These are phyloP conservation scores for Aspergillus asperescens DNA, from an alignment of 495 filamentous ascomycete species.

Conservation along the genomic window DNA sequence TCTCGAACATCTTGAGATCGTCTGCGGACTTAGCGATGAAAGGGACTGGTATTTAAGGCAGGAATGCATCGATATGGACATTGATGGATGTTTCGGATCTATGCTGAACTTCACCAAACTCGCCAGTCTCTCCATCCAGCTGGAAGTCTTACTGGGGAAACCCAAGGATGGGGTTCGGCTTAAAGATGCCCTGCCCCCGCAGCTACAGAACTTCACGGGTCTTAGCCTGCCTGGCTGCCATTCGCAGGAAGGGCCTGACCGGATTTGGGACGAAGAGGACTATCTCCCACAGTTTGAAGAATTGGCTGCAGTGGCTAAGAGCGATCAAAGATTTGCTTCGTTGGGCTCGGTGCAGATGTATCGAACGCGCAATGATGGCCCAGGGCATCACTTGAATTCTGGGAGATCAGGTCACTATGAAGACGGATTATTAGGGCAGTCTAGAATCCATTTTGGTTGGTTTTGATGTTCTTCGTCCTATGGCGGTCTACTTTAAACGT, in stretches of 20 bases:
- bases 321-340: neutral
- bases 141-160: conserved; percentile 1
- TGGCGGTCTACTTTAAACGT: neutral
- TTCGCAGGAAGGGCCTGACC: neutral
- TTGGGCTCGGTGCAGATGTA: neutral
- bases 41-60: neutral
- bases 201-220: neutral
- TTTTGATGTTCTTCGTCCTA: neutral
- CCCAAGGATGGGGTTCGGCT: neutral
- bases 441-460: conserved; percentile 1
- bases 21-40: neutral
- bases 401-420: neutral
- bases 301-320: neutral
- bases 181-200: neutral
- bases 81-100: conserved; percentile 3
- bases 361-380: neutral
- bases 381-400: too few relatives aligned
- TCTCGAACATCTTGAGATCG: neutral
- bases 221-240: neutral
- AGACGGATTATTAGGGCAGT: neutral
- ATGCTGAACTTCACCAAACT: conserved; percentile 1
- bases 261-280: conserved; percentile 1
- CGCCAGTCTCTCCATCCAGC: neutral
- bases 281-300: conserved; percentile 4
- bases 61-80: neutral